phyloP scores from a whole-genome alignment of 768 basidiomycete species.

The Kockovaella imperatae region DNA sequence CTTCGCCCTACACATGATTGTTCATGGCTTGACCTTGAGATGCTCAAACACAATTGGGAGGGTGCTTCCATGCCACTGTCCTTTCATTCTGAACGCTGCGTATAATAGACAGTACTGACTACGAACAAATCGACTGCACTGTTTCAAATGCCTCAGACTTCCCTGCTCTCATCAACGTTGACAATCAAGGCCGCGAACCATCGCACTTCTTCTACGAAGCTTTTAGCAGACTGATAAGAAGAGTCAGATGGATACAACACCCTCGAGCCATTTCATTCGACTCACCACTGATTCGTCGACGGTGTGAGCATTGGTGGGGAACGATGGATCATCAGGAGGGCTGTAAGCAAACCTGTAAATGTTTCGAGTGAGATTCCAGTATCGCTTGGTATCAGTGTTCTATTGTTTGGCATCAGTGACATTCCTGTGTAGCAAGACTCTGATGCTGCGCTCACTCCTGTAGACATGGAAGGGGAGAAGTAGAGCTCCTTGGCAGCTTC shows the following conservation, averaged over 20 bases:
- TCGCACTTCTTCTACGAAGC: slow-evolving; percentile 27
- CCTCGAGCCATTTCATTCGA: not conserved
- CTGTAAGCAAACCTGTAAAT: slow-evolving; percentile 35
- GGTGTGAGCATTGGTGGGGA: slow-evolving; percentile 20
- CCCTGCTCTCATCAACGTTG: slow-evolving; percentile 28
- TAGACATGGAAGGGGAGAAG: slow-evolving; percentile 22
- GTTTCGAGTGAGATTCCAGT: slow-evolving; percentile 39
- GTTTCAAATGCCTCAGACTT: too few relatives aligned
- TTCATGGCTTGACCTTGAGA: too few relatives aligned
- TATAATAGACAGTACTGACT: too few relatives aligned
- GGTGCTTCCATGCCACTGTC: too few relatives aligned
- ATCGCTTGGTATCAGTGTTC: slow-evolving; percentile 38
- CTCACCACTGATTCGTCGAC: slow-evolving; percentile 28
- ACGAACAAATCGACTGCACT: too few relatives aligned
- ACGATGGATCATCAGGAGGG: not conserved
- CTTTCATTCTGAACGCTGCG: too few relatives aligned
- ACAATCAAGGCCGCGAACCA: slow-evolving; percentile 36
- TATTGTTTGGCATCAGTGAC: too few relatives aligned
- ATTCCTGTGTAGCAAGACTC: too few relatives aligned
- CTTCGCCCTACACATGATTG: too few relatives aligned
- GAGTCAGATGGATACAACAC: not conserved
- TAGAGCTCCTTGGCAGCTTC: slow-evolving; percentile 18
- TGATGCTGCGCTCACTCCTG: slow-evolving; percentile 15
- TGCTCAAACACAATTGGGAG: too few relatives aligned
- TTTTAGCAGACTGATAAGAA: slow-evolving; percentile 13